Conservation (phyloP, 129 eudicot genomes). For the carrot (Daucus carota) region DNA sequence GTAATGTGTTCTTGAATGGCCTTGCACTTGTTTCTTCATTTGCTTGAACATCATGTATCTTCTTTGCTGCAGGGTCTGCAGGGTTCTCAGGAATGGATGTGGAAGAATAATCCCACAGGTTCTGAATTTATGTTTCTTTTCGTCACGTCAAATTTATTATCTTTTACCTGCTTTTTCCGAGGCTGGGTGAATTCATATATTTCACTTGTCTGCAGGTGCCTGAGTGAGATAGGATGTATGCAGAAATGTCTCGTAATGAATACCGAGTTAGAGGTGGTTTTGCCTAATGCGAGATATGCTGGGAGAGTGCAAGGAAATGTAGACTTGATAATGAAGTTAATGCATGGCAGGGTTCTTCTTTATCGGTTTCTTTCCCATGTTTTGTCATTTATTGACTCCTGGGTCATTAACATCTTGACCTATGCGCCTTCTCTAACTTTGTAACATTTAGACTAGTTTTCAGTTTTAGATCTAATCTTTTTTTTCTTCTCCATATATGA, state of each 20-base stretch:
- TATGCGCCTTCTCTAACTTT: not conserved
- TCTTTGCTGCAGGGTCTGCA: conserved; percentile 32
- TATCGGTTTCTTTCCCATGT: not conserved
- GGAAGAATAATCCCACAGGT: conserved; percentile 91
- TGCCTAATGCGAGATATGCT: not conserved
- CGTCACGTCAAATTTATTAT: too few species aligned
- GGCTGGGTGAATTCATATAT: not conserved
- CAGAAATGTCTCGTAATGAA: not conserved
- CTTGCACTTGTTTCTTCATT: not conserved
- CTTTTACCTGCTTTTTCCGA: not conserved
- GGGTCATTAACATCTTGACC: not conserved
- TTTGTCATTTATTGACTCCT: not conserved
- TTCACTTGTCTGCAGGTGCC: conserved; percentile 7
- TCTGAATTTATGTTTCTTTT: not conserved
- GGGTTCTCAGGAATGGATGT: conserved; percentile 73
- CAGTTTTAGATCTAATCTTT: not conserved
- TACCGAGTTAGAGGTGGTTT: not conserved
- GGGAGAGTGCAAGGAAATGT: not conserved
- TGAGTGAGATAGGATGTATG: not conserved
- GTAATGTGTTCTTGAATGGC: not conserved
- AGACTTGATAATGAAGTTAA: not conserved
- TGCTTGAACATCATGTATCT: not conserved
- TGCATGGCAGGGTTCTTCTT: not conserved
- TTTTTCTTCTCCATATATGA: not conserved
- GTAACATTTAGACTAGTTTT: not conserved